phyloP scores from a whole-genome alignment of 1,284 basidiomycete species.

The Boletus smithii region DNA sequence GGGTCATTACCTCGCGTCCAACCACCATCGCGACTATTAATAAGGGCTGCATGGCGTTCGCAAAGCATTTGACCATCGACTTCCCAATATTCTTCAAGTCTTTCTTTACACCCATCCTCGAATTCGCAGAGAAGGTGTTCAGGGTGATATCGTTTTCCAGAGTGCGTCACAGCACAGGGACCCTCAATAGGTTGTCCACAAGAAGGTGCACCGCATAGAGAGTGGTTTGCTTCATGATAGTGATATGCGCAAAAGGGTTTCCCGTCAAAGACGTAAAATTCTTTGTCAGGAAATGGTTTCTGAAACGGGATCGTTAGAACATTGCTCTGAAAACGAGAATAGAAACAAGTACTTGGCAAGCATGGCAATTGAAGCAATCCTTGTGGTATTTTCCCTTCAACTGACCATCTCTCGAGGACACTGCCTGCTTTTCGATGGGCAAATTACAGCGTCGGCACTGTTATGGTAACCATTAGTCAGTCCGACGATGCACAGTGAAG shows the following conservation, averaged over 20 bases:
- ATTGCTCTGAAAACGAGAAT: constrained; percentile 1
- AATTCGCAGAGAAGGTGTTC: constrained; percentile 76
- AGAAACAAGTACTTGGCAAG: constrained; percentile 59
- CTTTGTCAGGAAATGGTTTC: constrained; percentile 85
- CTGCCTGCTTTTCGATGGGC: constrained; percentile 85
- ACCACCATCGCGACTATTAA: constrained; percentile 13
- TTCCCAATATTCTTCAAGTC: constrained; percentile 81
- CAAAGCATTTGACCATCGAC: constrained; percentile 79
- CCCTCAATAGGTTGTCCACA: constrained; percentile 90
- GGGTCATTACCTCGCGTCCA: constrained; percentile 21
- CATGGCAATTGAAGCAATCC: constrained; percentile 83
- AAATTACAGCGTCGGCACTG: constrained; percentile 81
- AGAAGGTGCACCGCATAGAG: constrained; percentile 71
- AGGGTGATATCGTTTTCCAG: constrained; percentile 78
- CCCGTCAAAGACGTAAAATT: constrained; percentile 85
- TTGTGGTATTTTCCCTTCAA: constrained; percentile 90
- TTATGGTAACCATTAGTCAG: constrained; percentile 3
- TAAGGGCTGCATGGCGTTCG: constrained; percentile 61
- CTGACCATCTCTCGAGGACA: constrained; percentile 88
- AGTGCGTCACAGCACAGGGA: constrained; percentile 78
- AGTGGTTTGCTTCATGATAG: constrained; percentile 86
- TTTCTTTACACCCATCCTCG: constrained; percentile 55
- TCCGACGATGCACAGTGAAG: constrained; percentile 1
- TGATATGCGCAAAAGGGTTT: constrained; percentile 87
- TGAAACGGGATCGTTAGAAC: constrained; percentile 29